Percentiles rank a stretch among this genome's conserved stretches.
Evolutionary conservation across 148 eudicot genomes (phyloP).

Genomic region (Amaranthus cruentus): DNA sequence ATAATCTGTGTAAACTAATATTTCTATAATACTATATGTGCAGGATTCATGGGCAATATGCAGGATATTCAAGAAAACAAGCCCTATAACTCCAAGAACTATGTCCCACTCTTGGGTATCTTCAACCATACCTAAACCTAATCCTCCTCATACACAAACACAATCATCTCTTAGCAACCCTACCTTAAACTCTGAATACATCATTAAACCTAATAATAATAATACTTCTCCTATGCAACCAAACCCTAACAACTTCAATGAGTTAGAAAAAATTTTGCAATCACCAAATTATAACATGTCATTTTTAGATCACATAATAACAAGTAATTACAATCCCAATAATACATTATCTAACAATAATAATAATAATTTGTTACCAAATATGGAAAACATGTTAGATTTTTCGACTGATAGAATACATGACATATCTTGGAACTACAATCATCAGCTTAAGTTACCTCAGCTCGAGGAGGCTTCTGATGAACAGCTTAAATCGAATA

Average conservation of each 20-base stretch:
- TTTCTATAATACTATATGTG: slow-evolving; percentile 14
- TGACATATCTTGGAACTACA: too few relatives aligned
- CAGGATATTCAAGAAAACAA: slow-evolving; percentile 84
- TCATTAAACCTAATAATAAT: background rate
- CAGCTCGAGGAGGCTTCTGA: slow-evolving; percentile 21
- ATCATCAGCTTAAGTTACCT: slow-evolving; percentile 9
- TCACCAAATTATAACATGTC: slow-evolving; percentile 23
- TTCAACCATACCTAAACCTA: slow-evolving; percentile 18
- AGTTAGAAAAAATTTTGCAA: slow-evolving; percentile 19
- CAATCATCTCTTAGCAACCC: slow-evolving; percentile 12
- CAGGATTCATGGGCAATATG: slow-evolving; percentile 98
- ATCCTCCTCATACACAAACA: background rate
- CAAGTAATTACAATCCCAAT: slow-evolving; percentile 19
- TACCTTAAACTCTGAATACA: slow-evolving; percentile 20
- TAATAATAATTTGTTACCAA: slow-evolving; percentile 12
- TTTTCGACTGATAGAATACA: slow-evolving; percentile 24
- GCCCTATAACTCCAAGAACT: slow-evolving; percentile 54
- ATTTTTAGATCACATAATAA: slow-evolving; percentile 23
- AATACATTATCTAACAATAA: slow-evolving; percentile 12
- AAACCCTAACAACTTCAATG: slow-evolving; percentile 14
- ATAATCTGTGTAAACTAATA: background rate
- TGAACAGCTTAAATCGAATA: slow-evolving; percentile 21
- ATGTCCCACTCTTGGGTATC: slow-evolving; percentile 78
- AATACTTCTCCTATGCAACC: slow-evolving; percentile 19
- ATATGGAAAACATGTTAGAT: slow-evolving; percentile 19